Conservation (phyloP, 106 monocot genomes). For the Triglochin maritima region DNA sequence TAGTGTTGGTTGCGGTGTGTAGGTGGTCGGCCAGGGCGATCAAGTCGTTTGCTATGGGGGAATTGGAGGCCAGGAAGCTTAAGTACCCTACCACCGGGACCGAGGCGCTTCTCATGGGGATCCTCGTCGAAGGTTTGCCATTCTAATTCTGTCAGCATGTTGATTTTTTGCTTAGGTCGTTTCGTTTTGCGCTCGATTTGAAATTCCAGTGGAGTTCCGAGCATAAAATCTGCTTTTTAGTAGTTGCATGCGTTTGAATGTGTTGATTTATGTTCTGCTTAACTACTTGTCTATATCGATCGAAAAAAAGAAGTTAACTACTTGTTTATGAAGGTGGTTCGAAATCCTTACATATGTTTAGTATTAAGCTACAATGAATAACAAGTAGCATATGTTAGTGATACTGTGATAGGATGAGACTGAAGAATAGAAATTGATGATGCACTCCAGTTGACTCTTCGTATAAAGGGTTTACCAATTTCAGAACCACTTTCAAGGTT, state of each 20-base stretch:
- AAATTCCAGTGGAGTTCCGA: neutral
- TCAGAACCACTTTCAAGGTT: too few species aligned
- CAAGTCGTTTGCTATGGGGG: constrained; percentile 74
- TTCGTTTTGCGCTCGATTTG: neutral
- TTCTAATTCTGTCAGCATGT: neutral
- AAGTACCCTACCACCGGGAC: constrained; percentile 75
- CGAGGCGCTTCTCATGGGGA: constrained; percentile 85
- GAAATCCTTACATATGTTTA: too few species aligned
- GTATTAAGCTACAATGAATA: too few species aligned
- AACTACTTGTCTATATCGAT: too few species aligned
- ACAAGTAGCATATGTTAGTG: too few species aligned
- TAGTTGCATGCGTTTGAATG: neutral
- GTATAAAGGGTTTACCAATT: too few species aligned
- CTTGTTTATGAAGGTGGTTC: too few species aligned
- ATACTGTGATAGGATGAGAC: neutral
- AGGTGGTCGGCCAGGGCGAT: constrained; percentile 40
- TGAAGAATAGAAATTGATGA: neutral
- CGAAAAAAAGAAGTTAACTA: too few species aligned
- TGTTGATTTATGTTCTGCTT: too few species aligned
- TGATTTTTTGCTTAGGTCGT: neutral
- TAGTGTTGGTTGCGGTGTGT: neutral
- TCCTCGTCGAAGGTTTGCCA: constrained; percentile 73
- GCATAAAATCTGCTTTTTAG: neutral
- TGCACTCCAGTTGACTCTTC: too few species aligned
- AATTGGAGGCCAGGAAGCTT: constrained; percentile 85